A percentile compares a stretch with the other conserved stretches of the same genome.
These are phyloP conservation scores for Silene latifolia DNA, from an alignment of 148 eudicot species.

Conservation along the genomic window DNA sequence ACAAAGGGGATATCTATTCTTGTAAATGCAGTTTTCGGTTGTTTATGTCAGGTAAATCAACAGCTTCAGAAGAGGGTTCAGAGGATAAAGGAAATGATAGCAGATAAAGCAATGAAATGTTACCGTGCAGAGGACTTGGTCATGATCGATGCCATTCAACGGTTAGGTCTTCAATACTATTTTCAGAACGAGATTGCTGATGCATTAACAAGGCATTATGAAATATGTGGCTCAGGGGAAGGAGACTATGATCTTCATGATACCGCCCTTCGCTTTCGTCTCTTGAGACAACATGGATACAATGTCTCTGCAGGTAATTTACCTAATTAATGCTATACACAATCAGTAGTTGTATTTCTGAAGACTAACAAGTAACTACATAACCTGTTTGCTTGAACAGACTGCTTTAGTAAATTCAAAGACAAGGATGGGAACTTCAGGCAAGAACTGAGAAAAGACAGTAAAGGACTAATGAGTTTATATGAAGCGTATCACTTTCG, in stretches of 20 bases:
- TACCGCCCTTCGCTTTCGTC: constrained; percentile 43
- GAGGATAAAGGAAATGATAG: constrained; percentile 11
- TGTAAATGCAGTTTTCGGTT: not conserved
- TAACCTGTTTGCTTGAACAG: constrained; percentile 21
- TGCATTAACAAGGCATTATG: constrained; percentile 13
- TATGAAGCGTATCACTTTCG: constrained; percentile 64
- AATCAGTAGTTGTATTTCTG: too few relatives aligned
- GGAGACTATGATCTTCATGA: constrained; percentile 26
- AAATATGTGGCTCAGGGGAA: not conserved
- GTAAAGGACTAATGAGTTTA: constrained; percentile 45
- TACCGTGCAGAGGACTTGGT: constrained; percentile 14
- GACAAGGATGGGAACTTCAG: constrained; percentile 37
- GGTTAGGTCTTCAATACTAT: constrained; percentile 35
- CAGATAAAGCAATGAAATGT: not conserved
- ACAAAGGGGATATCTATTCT: too few relatives aligned
- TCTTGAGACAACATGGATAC: constrained; percentile 49
- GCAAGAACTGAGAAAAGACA: constrained; percentile 30
- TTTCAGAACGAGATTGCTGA: constrained; percentile 37
- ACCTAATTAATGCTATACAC: too few relatives aligned
- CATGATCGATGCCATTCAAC: constrained; percentile 28
- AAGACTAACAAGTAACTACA: too few relatives aligned
- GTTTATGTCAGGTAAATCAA: not conserved
- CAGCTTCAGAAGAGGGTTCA: constrained; percentile 8
- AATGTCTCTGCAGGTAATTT: constrained; percentile 36
- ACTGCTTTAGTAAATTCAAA: constrained; percentile 39